phyloP scores from a whole-genome alignment of 495 filamentous ascomycete genomes.

The Podospora bellae-mahoneyi region DNA sequence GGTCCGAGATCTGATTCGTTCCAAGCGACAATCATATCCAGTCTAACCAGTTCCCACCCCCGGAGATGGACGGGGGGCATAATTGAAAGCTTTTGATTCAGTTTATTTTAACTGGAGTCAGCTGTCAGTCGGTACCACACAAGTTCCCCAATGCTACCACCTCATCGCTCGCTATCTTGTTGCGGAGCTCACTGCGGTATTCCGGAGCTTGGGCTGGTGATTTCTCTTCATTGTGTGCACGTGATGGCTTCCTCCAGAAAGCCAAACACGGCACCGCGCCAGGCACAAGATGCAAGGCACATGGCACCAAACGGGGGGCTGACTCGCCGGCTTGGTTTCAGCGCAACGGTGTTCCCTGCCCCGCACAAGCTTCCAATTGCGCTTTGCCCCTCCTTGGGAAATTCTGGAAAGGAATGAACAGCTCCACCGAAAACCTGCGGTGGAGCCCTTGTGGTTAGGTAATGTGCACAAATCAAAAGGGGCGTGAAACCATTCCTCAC shows the following conservation, averaged over 20 bases:
- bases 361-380: background rate
- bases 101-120: background rate
- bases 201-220: background rate
- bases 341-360: background rate
- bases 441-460: background rate
- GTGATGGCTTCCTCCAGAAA: background rate
- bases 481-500: background rate
- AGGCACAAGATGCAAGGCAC: background rate
- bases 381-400: background rate
- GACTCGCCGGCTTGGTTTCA: background rate
- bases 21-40: conserved; percentile 11
- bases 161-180: background rate
- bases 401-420: background rate
- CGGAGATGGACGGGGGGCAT: conserved; percentile 16
- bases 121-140: background rate
- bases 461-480: background rate
- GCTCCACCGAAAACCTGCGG: background rate
- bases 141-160: background rate
- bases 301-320: background rate
- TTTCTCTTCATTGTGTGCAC: background rate
- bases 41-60: conserved; percentile 8
- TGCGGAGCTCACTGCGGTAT: background rate
- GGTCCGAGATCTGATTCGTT: conserved; percentile 9
- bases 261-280: background rate
- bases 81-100: background rate